A percentile compares a stretch with the other conserved stretches of the same genome.
These are phyloP conservation scores for Phyllosticta citrichinensis DNA, from an alignment of 2,329 filamentous ascomycete species.

Conservation along the genomic window DNA sequence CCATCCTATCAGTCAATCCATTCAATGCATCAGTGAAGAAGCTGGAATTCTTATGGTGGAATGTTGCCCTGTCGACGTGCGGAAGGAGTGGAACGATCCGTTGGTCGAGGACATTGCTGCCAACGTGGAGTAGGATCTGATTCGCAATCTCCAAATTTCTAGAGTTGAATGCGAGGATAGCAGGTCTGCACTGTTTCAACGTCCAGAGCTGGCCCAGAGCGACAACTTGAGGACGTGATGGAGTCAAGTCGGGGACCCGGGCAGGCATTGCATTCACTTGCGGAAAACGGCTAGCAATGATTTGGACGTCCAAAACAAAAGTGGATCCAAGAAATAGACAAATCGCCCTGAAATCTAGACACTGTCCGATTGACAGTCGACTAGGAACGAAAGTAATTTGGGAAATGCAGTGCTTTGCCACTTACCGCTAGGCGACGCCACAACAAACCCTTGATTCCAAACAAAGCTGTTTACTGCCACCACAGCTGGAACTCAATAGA, in stretches of 20 bases:
- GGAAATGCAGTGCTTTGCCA: neutral
- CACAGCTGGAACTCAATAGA: neutral
- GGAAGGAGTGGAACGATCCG: neutral
- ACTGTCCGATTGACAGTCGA: neutral
- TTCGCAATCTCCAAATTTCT: neutral
- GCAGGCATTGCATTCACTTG: no score
- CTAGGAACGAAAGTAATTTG: neutral
- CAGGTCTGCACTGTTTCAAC: neutral
- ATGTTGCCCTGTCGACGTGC: neutral
- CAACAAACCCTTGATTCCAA: neutral
- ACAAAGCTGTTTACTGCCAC: neutral
- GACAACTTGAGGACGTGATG: neutral
- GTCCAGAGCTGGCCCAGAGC: neutral
- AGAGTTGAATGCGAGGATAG: neutral
- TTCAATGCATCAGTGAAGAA: no score
- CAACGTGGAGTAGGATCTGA: neutral
- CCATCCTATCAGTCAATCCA: no score
- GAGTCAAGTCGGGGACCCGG: neutral
- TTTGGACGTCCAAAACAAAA: no score
- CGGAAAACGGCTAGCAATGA: no score
- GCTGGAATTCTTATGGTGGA: no score
- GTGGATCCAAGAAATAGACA: no score
- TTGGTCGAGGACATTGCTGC: no score
- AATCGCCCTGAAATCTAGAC: neutral
- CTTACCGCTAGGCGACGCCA: neutral